Conservation (phyloP, 208 protist genomes). For the Trypanosoma theileri region DNA sequence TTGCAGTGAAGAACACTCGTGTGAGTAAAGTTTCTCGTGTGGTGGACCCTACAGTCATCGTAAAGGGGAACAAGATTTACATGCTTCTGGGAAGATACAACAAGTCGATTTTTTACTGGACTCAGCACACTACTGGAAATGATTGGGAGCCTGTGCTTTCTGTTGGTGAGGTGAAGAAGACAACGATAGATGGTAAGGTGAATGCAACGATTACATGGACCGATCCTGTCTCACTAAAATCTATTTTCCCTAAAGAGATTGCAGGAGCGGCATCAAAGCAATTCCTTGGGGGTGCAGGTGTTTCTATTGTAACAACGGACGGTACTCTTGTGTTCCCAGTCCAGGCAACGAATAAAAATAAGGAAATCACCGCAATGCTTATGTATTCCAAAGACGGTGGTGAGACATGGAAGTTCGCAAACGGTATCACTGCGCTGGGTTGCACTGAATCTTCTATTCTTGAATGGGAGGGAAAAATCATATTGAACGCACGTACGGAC, state of each 20-base stretch:
- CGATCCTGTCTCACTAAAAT: not conserved
- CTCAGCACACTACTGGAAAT: not conserved
- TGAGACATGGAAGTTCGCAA: conserved; percentile 3
- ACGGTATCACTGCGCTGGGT: not conserved
- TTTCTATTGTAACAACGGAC: conserved; percentile 1
- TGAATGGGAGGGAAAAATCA: conserved; percentile 5
- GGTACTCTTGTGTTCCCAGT: conserved; percentile 20
- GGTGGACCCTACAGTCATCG: conserved; percentile 2
- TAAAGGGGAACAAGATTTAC: conserved; percentile 23
- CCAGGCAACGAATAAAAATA: not conserved
- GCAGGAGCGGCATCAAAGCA: not conserved
- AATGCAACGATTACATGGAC: conserved; percentile 3
- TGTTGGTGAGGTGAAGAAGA: conserved; percentile 2
- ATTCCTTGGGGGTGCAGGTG: conserved; percentile 13
- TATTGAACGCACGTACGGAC: not conserved
- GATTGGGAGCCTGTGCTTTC: conserved; percentile 3
- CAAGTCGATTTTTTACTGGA: not conserved
- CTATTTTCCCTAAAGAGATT: not conserved
- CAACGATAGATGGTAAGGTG: not conserved
- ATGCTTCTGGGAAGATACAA: conserved; percentile 13
- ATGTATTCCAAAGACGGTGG: conserved; percentile 12
- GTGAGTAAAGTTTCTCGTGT: no score
- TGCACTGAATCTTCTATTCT: not conserved
- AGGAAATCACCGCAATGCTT: not conserved
- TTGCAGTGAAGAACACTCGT: no score